Conservation (phyloP, 495 filamentous ascomycete genomes). For the Jackrogersella multiformis region DNA sequence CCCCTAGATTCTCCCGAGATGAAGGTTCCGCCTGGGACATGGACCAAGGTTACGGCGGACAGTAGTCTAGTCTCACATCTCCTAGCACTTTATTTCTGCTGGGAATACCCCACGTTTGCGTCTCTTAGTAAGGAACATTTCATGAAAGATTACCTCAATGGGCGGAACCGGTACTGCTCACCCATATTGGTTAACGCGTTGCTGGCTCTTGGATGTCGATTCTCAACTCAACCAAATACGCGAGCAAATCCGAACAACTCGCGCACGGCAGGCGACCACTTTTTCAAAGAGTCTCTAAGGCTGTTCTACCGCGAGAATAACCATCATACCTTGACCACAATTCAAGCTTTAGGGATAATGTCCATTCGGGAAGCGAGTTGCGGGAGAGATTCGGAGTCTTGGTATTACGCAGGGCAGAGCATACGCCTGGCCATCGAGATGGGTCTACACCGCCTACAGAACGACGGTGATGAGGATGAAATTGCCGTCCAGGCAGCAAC, state of each 20-base stretch:
- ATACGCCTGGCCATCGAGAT: constrained; percentile 73
- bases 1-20: constrained; percentile 46
- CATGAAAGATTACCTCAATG: constrained; percentile 66
- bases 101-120: constrained; percentile 80
- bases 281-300: constrained; percentile 72
- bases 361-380: constrained; percentile 71
- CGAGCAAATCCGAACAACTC: constrained; percentile 68
- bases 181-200: constrained; percentile 79
- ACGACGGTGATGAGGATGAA: constrained; percentile 60
- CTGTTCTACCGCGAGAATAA: constrained; percentile 66
- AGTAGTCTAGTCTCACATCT: constrained; percentile 67
- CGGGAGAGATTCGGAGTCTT: constrained; percentile 71
- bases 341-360: constrained; percentile 83
- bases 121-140: constrained; percentile 79
- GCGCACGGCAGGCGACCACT: constrained; percentile 74
- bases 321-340: constrained; percentile 73
- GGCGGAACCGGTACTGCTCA: constrained; percentile 71
- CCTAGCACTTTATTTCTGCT: constrained; percentile 78
- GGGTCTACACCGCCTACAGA: constrained; percentile 64
- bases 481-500: constrained; percentile 71
- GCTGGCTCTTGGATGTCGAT: constrained; percentile 75
- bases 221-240: constrained; percentile 71
- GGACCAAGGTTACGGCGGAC: constrained; percentile 71
- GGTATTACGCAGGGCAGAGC: constrained; percentile 72
- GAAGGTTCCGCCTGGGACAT: constrained; percentile 55